Evolutionary conservation across 1,284 basidiomycete species (phyloP).

Genomic region (Sporisorium iseilematis-ciliati): DNA sequence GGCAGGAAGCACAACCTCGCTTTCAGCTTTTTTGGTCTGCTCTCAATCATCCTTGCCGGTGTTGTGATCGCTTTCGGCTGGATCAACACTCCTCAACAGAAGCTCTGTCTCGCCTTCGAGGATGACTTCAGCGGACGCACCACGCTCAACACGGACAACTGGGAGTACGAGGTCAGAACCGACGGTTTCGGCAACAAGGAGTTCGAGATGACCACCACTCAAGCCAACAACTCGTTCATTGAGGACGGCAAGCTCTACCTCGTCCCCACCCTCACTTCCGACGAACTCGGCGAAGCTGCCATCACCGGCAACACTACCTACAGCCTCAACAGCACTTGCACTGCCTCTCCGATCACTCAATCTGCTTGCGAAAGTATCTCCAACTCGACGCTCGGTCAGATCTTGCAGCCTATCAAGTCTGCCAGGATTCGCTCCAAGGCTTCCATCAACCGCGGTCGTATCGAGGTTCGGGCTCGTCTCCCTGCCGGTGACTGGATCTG

Average conservation of each 20-base stretch:
- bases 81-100: constrained; percentile 38
- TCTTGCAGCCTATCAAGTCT: constrained; percentile 83
- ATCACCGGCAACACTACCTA: constrained; percentile 80
- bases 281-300: constrained; percentile 76
- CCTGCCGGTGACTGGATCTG: constrained; percentile 81
- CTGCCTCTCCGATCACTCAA: constrained; percentile 75
- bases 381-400: constrained; percentile 70
- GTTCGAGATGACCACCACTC: constrained; percentile 86
- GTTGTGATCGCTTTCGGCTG: constrained; percentile 37
- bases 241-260: constrained; percentile 82
- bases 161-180: constrained; percentile 82
- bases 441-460: constrained; percentile 80
- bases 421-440: constrained; percentile 81
- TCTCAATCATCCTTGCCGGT: constrained; percentile 23
- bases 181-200: constrained; percentile 88
- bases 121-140: constrained; percentile 26
- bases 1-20: constrained; percentile 34
- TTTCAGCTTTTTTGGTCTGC: constrained; percentile 33
- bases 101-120: constrained; percentile 30
- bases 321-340: constrained; percentile 80
- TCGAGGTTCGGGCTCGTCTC: constrained; percentile 84
- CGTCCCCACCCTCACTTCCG: constrained; percentile 85
- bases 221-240: constrained; percentile 82
- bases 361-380: constrained; percentile 71
- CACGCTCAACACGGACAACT: constrained; percentile 67